Conservation (phyloP, 1,284 basidiomycete species). For the Trichosporon coremiiforme region DNA sequence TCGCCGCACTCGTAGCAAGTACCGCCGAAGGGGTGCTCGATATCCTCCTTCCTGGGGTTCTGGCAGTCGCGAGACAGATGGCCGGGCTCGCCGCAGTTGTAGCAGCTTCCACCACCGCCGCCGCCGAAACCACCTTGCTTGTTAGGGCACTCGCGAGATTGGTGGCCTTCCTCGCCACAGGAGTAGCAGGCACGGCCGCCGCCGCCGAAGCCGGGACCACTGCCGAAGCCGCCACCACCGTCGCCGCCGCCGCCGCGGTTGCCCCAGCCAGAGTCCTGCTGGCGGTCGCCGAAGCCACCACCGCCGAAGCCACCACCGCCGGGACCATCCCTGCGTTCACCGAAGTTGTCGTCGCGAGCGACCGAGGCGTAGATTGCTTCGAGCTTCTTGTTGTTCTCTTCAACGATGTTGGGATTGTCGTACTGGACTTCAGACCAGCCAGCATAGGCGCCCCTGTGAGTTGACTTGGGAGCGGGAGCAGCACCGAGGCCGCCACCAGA, state of each 20-base stretch:
- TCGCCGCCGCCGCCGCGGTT: conserved; percentile 11
- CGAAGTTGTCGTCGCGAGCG: not conserved
- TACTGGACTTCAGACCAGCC: conserved; percentile 7
- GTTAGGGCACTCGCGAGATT: conserved; percentile 22
- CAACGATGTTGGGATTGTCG: not conserved
- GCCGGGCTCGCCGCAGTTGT: conserved; percentile 34
- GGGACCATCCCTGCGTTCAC: too few species aligned
- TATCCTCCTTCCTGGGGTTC: not conserved
- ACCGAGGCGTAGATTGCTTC: conserved; percentile 16
- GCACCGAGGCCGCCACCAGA: not conserved
- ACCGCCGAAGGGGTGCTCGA: conserved; percentile 14
- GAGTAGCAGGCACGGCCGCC: conserved; percentile 27
- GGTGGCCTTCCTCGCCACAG: conserved; percentile 22
- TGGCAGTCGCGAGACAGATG: conserved; percentile 36
- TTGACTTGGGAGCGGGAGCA: not conserved
- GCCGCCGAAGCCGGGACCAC: conserved; percentile 19
- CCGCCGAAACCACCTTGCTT: not conserved
- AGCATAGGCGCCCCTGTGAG: conserved; percentile 1
- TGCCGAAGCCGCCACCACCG: conserved; percentile 7
- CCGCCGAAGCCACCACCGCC: not conserved
- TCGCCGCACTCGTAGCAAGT: conserved; percentile 27
- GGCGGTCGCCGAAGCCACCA: not conserved
- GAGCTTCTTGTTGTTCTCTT: conserved; percentile 15
- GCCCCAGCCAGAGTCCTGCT: conserved; percentile 23
- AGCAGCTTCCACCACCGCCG: conserved; percentile 27